These are phyloP conservation scores for Protea cynaroides DNA, from an alignment of 164 flowering plant species.

Conservation along the genomic window DNA sequence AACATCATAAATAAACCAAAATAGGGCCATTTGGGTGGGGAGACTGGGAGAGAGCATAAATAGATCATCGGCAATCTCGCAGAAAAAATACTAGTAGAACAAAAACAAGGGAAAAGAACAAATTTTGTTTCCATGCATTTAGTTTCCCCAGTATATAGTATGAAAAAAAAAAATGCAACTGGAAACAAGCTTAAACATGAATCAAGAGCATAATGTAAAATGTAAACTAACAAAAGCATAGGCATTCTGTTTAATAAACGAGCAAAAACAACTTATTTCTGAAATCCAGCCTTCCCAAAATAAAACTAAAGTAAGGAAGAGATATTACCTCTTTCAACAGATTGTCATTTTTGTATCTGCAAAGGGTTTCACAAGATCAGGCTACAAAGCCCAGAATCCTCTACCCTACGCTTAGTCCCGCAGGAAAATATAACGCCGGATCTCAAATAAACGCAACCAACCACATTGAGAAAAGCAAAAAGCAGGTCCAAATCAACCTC, in stretches of 20 bases:
- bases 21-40: background rate
- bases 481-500: conserved; percentile 16
- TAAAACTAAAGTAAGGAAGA: background rate
- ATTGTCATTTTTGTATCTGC: conserved; percentile 15
- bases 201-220: background rate
- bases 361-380: conserved; percentile 4
- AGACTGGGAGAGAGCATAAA: background rate
- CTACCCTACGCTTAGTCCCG: conserved; percentile 1
- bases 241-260: background rate
- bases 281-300: conserved; percentile 1
- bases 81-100: background rate
- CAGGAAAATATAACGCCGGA: conserved; percentile 12
- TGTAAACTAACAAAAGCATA: background rate
- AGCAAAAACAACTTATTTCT: background rate
- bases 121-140: no score
- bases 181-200: background rate
- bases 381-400: conserved; percentile 13
- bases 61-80: background rate
- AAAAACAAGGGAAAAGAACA: no score
- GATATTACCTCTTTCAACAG: conserved; percentile 1
- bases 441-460: conserved; percentile 18
- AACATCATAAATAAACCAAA: no score
- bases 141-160: background rate
- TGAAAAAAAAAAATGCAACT: background rate
- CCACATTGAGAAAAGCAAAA: conserved; percentile 13